Evolutionary conservation across 306 rosid species (phyloP).

Genomic region (Aeschynomene evenia): DNA sequence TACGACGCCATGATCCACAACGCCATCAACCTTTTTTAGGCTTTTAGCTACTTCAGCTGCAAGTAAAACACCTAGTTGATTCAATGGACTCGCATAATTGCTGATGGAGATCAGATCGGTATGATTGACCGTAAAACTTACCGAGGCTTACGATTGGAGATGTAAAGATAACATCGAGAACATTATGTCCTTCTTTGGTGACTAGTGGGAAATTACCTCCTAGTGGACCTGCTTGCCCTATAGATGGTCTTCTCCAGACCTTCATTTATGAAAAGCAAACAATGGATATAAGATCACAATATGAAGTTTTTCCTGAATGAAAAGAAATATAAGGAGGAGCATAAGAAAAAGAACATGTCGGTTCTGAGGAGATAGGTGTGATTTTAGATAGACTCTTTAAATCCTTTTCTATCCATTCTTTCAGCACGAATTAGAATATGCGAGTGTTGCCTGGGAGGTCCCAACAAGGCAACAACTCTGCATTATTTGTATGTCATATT

Average conservation of each 20-base stretch:
- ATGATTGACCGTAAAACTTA: slow-evolving; percentile 30
- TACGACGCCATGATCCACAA: slow-evolving; percentile 71
- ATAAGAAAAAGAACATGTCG: no score
- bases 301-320: background rate
- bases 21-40: slow-evolving; percentile 63
- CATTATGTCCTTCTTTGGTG: slow-evolving; percentile 77
- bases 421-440: no score
- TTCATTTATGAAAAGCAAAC: slow-evolving; percentile 30
- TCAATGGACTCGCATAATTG: slow-evolving; percentile 3
- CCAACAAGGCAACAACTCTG: no score
- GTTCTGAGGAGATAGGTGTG: no score
- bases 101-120: slow-evolving; percentile 1
- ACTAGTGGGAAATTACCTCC: slow-evolving; percentile 82
- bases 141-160: slow-evolving; percentile 82
- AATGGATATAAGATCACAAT: slow-evolving; percentile 16
- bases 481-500: background rate
- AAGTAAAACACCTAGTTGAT: slow-evolving; percentile 25
- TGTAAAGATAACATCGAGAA: slow-evolving; percentile 84
- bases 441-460: no score
- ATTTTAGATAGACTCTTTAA: no score
- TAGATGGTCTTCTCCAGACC: slow-evolving; percentile 89
- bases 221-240: slow-evolving; percentile 70
- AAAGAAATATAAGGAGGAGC: background rate
- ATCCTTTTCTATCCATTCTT: no score
- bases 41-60: slow-evolving; percentile 69